These are phyloP conservation scores for Pichia manshurica DNA, from an alignment of 805 yeast genomes.

Conservation along the genomic window DNA sequence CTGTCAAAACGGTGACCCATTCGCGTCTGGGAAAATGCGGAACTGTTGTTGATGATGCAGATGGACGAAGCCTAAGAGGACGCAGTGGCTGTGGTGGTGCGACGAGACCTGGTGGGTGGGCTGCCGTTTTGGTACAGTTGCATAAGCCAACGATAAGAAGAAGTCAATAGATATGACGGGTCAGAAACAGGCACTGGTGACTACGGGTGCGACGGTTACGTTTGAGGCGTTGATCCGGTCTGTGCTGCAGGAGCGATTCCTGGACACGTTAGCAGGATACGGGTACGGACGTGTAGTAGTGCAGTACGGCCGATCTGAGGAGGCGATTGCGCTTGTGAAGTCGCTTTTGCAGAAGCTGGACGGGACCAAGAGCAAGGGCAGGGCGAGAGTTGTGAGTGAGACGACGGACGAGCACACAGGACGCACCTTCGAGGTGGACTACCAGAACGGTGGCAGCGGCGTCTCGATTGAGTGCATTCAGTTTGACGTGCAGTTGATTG, in stretches of 20 bases:
- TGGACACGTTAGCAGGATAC: conserved; percentile 28
- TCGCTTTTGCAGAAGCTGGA: background rate
- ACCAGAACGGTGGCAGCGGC: background rate
- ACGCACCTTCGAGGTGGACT: background rate
- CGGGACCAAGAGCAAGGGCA: too few relatives aligned
- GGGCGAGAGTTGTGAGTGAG: background rate
- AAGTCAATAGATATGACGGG: too few relatives aligned
- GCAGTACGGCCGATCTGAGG: conserved; percentile 48
- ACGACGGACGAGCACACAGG: background rate
- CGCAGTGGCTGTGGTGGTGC: too few relatives aligned
- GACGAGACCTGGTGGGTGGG: too few relatives aligned
- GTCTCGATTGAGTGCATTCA: conserved; percentile 40
- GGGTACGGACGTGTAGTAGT: conserved; percentile 41
- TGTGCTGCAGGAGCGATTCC: conserved; percentile 33
- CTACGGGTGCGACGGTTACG: conserved; percentile 91
- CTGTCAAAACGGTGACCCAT: too few relatives aligned
- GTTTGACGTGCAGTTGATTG: conserved; percentile 38
- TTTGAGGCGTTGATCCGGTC: conserved; percentile 54
- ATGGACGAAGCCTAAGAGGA: too few relatives aligned
- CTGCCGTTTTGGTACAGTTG: too few relatives aligned
- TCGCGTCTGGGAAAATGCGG: too few relatives aligned
- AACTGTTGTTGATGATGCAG: too few relatives aligned
- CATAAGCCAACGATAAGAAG: too few relatives aligned
- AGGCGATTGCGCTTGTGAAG: conserved; percentile 13
- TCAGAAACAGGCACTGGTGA: conserved; percentile 41